phyloP scores from a whole-genome alignment of 2,329 filamentous ascomycete genomes.

The Fusarium praegraminearum region DNA sequence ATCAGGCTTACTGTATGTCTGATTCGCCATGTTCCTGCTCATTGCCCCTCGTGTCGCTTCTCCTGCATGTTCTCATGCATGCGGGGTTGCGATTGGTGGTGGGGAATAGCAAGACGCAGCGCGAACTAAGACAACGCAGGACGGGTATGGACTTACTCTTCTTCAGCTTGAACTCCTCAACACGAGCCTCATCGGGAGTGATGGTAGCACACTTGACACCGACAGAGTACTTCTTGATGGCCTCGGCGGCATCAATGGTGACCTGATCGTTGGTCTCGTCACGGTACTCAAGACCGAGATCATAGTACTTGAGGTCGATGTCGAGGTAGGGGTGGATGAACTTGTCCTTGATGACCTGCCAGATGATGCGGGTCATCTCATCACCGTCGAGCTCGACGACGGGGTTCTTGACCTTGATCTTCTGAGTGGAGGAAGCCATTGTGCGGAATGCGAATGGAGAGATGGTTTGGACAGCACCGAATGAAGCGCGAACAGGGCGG shows the following conservation, averaged over 20 bases:
- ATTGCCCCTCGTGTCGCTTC: slow-evolving; percentile 23
- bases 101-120: slow-evolving; percentile 33
- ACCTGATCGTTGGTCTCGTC: slow-evolving; percentile 97
- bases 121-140: slow-evolving; percentile 12
- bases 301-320: slow-evolving; percentile 98
- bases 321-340: slow-evolving; percentile 97
- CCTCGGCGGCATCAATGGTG: slow-evolving; percentile 93
- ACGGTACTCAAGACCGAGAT: slow-evolving; percentile 91
- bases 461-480: slow-evolving; percentile 54
- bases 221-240: slow-evolving; percentile 98
- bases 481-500: slow-evolving; percentile 61
- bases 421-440: slow-evolving; percentile 70
- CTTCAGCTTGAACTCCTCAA: slow-evolving; percentile 99
- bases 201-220: slow-evolving; percentile 99
- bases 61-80: slow-evolving; percentile 39
- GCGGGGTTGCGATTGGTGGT: slow-evolving; percentile 43
- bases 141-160: slow-evolving; percentile 74
- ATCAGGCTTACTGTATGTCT: slow-evolving; percentile 16
- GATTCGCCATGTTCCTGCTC: slow-evolving; percentile 26
- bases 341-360: slow-evolving; percentile 99
- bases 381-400: slow-evolving; percentile 96
- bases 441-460: slow-evolving; percentile 74
- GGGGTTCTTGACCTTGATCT: slow-evolving; percentile 99
- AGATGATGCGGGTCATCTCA: slow-evolving; percentile 99
- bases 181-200: slow-evolving; percentile 95